Conservation (phyloP, 2,329 filamentous ascomycete species). For the Trichoderma oligosporum region DNA sequence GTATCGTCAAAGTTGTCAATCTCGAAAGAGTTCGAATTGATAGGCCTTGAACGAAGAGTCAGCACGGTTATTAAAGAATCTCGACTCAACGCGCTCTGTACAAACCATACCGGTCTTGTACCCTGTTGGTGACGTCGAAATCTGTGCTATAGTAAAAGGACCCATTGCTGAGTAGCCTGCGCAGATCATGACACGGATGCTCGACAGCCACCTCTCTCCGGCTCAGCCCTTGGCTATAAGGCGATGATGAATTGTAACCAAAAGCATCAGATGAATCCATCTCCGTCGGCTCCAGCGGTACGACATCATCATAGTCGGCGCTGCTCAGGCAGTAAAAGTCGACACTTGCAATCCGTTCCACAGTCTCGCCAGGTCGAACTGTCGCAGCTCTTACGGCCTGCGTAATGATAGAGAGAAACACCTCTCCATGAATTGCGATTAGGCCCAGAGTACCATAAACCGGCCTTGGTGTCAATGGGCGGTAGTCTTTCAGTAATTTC, state of each 20-base stretch:
- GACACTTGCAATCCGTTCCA: conserved; percentile 80
- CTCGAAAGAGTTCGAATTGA: conserved; percentile 75
- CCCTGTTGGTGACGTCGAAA: conserved; percentile 89
- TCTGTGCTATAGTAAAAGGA: conserved; percentile 99
- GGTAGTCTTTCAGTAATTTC: conserved; percentile 70
- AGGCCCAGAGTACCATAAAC: conserved; percentile 85
- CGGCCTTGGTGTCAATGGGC: conserved; percentile 66
- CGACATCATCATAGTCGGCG: conserved; percentile 76
- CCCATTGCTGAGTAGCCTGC: conserved; percentile 87
- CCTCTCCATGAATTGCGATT: conserved; percentile 76
- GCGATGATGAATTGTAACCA: conserved; percentile 43
- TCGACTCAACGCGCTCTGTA: not conserved
- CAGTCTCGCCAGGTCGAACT: conserved; percentile 80
- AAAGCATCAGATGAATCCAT: conserved; percentile 47
- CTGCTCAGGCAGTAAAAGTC: conserved; percentile 92
- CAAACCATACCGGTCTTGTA: conserved; percentile 71
- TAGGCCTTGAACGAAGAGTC: conserved; percentile 49
- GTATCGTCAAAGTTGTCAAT: conserved; percentile 90
- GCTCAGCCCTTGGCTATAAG: conserved; percentile 46
- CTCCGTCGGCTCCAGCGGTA: conserved; percentile 52
- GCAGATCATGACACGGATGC: conserved; percentile 84
- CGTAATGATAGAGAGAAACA: conserved; percentile 88
- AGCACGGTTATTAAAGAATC: conserved; percentile 8
- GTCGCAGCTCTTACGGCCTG: conserved; percentile 74
- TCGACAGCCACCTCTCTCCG: conserved; percentile 69